Base-by-base conservation (phyloP, 2,329 filamentous ascomycete genomes). In the Clonostachys rosea region DNA sequence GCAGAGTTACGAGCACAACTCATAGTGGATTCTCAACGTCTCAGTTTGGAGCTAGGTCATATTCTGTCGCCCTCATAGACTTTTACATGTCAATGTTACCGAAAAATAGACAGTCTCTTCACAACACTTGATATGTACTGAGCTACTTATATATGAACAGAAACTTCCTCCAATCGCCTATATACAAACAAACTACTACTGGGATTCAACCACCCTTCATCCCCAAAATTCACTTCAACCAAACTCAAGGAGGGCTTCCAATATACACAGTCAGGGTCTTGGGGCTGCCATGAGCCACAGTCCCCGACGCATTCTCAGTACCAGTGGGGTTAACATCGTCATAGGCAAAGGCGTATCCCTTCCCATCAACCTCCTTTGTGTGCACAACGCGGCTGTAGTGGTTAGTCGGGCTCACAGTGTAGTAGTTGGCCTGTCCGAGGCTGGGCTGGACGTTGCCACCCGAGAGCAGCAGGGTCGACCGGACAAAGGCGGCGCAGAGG, bases 401-500 rank as follows among this genome's bases (percentile, higher is more conserved):
- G 63, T 88, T 87, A 40, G 83, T 86, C 43, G 78, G 62, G 4
- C 54, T 47, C 13, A 75, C 63, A 11, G 61, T 54, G 63, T 87
- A 87, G 59, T 83, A 86, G 9, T 59, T 61, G 6, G 58, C 59
- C 59, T 79, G 77, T 44, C 71, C 69, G 46, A 77, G 70, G 13
- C 79, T 82, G 65, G 78, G 81, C 53, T 58, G 56, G n/a, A 61
- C 46, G 55, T 77, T 67, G 16, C 13, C 9, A 1, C 36, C 36
- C 14, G 14, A n/a, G 24, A 65, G 59, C 44, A 87, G 65, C 50
- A 94, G 65, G 10, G 86, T 91, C 34, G 79, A 83, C 18, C 89
- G 77, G 65, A 91, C 90, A 57, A 92, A 80, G 1, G 85, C 87
- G 2, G 89, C 88, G 0, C 85, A 79, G 12, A 94, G 67, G 16